These are phyloP conservation scores for Calophaca sinica DNA, from an alignment of 306 rosid genomes.

Conservation along the genomic window DNA sequence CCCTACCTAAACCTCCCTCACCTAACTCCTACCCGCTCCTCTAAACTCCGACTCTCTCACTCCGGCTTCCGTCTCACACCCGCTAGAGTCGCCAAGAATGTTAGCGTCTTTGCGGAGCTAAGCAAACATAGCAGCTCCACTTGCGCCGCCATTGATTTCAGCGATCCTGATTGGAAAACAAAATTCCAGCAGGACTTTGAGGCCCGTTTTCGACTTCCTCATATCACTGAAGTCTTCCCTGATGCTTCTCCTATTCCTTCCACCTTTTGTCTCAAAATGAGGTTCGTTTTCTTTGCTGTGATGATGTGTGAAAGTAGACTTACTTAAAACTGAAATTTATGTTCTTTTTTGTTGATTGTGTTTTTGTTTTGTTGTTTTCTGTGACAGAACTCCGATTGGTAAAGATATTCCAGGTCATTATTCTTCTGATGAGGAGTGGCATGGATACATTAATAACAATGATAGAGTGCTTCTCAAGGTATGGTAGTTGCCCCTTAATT, in stretches of 20 bases:
- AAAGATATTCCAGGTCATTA: slow-evolving; percentile 70
- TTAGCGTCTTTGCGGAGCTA: slow-evolving; percentile 44
- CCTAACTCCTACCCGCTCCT: slow-evolving; percentile 39
- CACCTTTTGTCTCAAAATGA: slow-evolving; percentile 95
- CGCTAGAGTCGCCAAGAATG: slow-evolving; percentile 31
- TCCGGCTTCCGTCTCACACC: too few species aligned
- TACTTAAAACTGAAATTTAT: too few species aligned
- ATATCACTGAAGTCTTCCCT: slow-evolving; percentile 69
- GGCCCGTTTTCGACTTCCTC: slow-evolving; percentile 82
- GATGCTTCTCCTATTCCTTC: slow-evolving; percentile 83
- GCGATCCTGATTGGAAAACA: slow-evolving; percentile 85
- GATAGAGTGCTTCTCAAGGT: slow-evolving; percentile 99
- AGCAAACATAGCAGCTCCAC: slow-evolving; percentile 31
- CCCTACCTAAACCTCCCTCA: slow-evolving; percentile 42
- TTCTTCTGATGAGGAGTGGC: slow-evolving; percentile 92
- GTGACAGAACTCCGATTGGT: slow-evolving; percentile 73
- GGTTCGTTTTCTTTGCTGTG: slow-evolving; percentile 47
- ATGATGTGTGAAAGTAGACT: too few species aligned
- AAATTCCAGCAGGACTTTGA: slow-evolving; percentile 81
- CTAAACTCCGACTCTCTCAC: slow-evolving; percentile 35
- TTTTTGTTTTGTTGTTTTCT: not conserved
- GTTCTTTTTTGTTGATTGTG: slow-evolving; percentile 11
- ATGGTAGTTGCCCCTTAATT: not conserved
- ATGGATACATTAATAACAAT: slow-evolving; percentile 89
- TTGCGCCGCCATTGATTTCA: slow-evolving; percentile 59